Conservation (phyloP, 495 filamentous ascomycete species). For the Xylaria nigripes region DNA sequence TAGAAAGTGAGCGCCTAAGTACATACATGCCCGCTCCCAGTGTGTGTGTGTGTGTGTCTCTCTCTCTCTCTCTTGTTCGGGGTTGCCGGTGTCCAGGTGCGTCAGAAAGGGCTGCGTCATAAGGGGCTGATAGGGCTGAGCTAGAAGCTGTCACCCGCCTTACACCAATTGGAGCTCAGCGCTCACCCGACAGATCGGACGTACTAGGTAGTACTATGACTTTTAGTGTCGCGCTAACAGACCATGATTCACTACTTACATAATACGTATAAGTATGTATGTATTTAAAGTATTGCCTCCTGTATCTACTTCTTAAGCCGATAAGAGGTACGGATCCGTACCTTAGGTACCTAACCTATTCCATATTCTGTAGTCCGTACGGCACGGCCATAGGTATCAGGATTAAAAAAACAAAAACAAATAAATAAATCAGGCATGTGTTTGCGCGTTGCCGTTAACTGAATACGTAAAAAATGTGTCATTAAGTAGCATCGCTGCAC, state of each 20-base stretch:
- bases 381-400: no score
- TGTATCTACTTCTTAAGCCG: no score
- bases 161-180: neutral
- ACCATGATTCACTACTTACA: no score
- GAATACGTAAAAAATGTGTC: neutral
- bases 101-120: slow-evolving; percentile 15
- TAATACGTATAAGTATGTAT: no score
- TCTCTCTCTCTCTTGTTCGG: no score
- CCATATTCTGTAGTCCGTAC: no score
- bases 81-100: slow-evolving; percentile 11
- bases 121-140: slow-evolving; percentile 15
- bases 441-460: neutral
- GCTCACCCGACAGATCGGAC: neutral
- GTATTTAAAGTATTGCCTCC: no score
- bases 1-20: neutral
- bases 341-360: no score
- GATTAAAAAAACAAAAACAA: neutral
- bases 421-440: neutral
- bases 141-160: neutral
- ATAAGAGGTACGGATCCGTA: no score
- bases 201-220: neutral
- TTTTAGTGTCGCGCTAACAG: neutral
- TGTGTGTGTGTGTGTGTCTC: neutral
- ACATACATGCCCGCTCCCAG: neutral
- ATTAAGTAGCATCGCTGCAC: neutral